Percentiles rank a stretch among this genome's conserved stretches.
Evolutionary conservation across 345 rosid genomes (phyloP).

Genomic region (Physaria fendleri): DNA sequence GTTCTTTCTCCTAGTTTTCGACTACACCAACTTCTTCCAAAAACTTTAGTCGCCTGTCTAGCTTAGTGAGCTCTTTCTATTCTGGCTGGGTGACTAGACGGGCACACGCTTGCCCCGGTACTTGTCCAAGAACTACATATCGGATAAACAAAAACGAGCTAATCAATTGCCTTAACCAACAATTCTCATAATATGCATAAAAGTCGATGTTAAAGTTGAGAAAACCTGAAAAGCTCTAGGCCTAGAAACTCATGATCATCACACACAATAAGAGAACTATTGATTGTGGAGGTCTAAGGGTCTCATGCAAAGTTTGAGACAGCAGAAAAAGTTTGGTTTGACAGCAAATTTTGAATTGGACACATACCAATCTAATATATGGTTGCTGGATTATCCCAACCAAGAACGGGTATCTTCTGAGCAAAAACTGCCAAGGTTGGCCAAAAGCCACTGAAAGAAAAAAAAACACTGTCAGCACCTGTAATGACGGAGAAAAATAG

Average conservation of each 20-base stretch:
- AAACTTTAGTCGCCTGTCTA: neutral
- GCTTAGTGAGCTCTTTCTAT: conserved; percentile 8
- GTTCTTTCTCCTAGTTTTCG: conserved; percentile 16
- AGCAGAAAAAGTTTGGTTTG: neutral
- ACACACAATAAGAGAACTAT: neutral
- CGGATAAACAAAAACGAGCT: neutral
- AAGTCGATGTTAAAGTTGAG: neutral
- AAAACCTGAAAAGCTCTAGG: neutral
- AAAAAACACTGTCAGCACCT: neutral
- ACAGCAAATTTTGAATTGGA: neutral
- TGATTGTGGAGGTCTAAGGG: neutral
- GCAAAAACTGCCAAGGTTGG: conserved; percentile 85
- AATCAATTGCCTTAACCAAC: neutral
- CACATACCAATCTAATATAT: conserved; percentile 67
- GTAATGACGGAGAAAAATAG: neutral
- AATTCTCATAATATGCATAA: neutral
- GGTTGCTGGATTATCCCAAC: conserved; percentile 94
- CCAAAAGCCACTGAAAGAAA: conserved; percentile 94
- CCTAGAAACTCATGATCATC: conserved; percentile 13
- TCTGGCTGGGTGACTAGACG: conserved; percentile 4
- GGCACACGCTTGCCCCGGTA: conserved; percentile 36
- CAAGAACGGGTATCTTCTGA: conserved; percentile 89
- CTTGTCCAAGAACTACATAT: conserved; percentile 34
- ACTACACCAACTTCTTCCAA: conserved; percentile 19
- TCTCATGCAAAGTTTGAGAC: neutral